Percentiles rank a stretch among this genome's conserved stretches.
phyloP scores from a whole-genome alignment of 306 rosid species.

The Cotoneaster glaucophyllus region DNA sequence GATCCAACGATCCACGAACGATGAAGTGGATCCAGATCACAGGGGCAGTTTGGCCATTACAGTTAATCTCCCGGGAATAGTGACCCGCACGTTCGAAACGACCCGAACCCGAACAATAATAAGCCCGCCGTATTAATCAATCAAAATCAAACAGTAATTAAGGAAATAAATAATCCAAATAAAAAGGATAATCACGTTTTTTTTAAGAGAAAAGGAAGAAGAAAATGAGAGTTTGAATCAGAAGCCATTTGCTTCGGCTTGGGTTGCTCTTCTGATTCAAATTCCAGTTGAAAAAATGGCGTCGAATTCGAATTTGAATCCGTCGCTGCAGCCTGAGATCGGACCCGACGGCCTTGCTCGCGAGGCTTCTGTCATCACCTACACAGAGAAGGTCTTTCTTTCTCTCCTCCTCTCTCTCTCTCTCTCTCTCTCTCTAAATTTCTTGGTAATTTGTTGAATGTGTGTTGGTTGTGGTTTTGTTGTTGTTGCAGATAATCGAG shows the following conservation, averaged over 20 bases:
- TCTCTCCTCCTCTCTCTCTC: not conserved
- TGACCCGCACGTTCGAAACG: not conserved
- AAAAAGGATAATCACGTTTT: not conserved
- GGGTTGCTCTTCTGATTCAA: slow-evolving; percentile 3
- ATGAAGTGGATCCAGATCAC: not conserved
- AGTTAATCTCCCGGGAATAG: not conserved
- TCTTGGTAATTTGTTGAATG: not conserved
- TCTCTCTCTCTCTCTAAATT: not conserved
- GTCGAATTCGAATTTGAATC: slow-evolving; percentile 39
- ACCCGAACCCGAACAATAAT: not conserved
- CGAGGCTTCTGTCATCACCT: slow-evolving; percentile 67
- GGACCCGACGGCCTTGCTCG: slow-evolving; percentile 86
- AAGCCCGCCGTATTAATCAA: not conserved
- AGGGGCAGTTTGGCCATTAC: not conserved
- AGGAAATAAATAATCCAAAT: not conserved
- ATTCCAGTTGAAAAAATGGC: slow-evolving; percentile 36
- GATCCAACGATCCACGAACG: not conserved
- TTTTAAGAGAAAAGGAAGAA: not conserved
- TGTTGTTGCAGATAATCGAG: slow-evolving; percentile 62
- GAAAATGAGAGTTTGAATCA: slow-evolving; percentile 3
- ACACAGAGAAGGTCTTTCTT: slow-evolving; percentile 58
- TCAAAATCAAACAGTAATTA: not conserved
- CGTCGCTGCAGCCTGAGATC: slow-evolving; percentile 61
- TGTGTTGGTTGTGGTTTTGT: not conserved
- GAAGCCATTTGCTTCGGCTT: not conserved